A percentile compares a stretch with the other conserved stretches of the same genome.
Conservation (phyloP, 345 rosid species). For the Pistacia integerrima region DNA sequence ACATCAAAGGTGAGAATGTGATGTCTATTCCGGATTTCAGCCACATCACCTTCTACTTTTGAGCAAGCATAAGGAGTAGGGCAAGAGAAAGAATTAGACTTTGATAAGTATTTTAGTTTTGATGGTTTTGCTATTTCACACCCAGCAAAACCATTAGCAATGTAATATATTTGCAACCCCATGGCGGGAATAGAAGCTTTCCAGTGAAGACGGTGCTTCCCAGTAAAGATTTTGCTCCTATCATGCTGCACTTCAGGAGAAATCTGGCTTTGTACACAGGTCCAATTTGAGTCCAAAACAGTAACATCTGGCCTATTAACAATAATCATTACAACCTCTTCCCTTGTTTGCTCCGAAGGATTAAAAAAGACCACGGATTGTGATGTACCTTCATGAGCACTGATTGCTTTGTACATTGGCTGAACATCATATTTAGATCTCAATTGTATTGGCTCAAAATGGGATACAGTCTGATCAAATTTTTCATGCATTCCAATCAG, state of each 20-base stretch:
- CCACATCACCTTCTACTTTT: slow-evolving; percentile 53
- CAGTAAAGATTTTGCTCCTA: slow-evolving; percentile 62
- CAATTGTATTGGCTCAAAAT: slow-evolving; percentile 78
- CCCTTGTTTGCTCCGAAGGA: slow-evolving; percentile 82
- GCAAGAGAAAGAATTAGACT: slow-evolving; percentile 54
- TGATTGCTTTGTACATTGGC: slow-evolving; percentile 71
- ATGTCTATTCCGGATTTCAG: slow-evolving; percentile 65
- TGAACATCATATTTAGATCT: slow-evolving; percentile 83
- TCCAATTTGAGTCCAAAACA: slow-evolving; percentile 86
- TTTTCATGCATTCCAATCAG: slow-evolving; percentile 85
- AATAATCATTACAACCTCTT: slow-evolving; percentile 76
- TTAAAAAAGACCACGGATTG: slow-evolving; percentile 82
- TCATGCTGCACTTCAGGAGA: slow-evolving; percentile 94
- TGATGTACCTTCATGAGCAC: slow-evolving; percentile 70
- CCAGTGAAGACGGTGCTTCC: slow-evolving; percentile 88
- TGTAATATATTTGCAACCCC: slow-evolving; percentile 87
- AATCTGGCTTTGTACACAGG: slow-evolving; percentile 85
- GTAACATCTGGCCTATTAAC: slow-evolving; percentile 75
- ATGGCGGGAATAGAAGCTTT: slow-evolving; percentile 87
- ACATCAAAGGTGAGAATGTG: slow-evolving; percentile 73
- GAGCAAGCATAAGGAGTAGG: slow-evolving; percentile 78
- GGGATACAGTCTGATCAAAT: slow-evolving; percentile 68
- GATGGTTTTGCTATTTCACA: slow-evolving; percentile 81
- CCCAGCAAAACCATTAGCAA: slow-evolving; percentile 74
- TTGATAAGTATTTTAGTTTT: slow-evolving; percentile 56